Conservation (phyloP, 1,139 yeast species). For the Lipomyces yarrowii region DNA sequence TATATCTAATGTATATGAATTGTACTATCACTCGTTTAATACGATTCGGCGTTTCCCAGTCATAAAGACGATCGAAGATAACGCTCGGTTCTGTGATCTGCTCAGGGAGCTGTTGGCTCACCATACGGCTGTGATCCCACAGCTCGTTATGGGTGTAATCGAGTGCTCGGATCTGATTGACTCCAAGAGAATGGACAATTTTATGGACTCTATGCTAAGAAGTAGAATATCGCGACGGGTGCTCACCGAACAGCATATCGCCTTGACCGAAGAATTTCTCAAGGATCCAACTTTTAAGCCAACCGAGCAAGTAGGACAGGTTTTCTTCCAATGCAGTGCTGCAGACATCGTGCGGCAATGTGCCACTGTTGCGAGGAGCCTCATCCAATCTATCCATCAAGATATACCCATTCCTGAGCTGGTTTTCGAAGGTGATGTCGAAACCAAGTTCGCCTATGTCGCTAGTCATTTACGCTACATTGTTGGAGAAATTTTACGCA, state of each 20-base stretch:
- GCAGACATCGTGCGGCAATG: slow-evolving; percentile 65
- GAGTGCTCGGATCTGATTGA: slow-evolving; percentile 74
- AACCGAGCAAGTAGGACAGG: slow-evolving; percentile 71
- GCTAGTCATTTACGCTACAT: slow-evolving; percentile 84
- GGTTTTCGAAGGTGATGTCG: slow-evolving; percentile 63
- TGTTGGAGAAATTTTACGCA: slow-evolving; percentile 82
- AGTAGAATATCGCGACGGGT: slow-evolving; percentile 81
- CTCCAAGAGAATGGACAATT: slow-evolving; percentile 62
- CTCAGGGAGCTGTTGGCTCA: slow-evolving; percentile 65
- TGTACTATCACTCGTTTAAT: slow-evolving; percentile 85
- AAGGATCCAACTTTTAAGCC: slow-evolving; percentile 38
- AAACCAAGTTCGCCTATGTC: slow-evolving; percentile 75
- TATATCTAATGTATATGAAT: slow-evolving; percentile 82
- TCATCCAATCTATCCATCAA: slow-evolving; percentile 54
- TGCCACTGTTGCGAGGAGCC: slow-evolving; percentile 54
- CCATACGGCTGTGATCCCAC: slow-evolving; percentile 80
- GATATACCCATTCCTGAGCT: slow-evolving; percentile 67
- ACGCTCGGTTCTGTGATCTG: slow-evolving; percentile 67
- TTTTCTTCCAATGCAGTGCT: slow-evolving; percentile 77
- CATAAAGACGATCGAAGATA: slow-evolving; percentile 70
- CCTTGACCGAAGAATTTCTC: slow-evolving; percentile 63
- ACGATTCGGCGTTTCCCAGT: slow-evolving; percentile 72
- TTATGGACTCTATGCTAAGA: slow-evolving; percentile 75
- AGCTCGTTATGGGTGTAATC: slow-evolving; percentile 88
- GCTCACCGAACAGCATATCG: slow-evolving; percentile 85